These are phyloP conservation scores for Hemileccinum rubropunctum DNA, from an alignment of 768 basidiomycete genomes.

Conservation along the genomic window DNA sequence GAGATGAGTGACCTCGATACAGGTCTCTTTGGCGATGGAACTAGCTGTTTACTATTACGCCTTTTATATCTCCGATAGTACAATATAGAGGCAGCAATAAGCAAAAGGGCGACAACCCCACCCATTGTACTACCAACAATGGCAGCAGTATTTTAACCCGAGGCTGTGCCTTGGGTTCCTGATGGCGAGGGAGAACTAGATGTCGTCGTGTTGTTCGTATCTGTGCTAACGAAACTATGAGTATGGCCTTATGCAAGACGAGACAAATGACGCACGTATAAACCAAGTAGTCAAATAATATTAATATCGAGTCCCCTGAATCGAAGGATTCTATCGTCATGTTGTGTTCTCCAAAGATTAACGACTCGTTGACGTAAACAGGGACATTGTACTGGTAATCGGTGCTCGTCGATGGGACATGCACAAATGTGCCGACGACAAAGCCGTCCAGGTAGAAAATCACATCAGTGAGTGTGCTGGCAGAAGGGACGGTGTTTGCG, in stretches of 20 bases:
- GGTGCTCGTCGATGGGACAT: not conserved
- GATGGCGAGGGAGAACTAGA: not conserved
- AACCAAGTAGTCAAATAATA: conserved; percentile 19
- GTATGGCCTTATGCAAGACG: not conserved
- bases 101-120: not conserved
- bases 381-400: conserved; percentile 12
- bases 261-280: conserved; percentile 11
- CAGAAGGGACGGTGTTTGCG: not conserved
- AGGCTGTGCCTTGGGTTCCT: not conserved
- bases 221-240: conserved; percentile 7
- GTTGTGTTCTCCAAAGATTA: conserved; percentile 3
- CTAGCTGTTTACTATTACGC: not conserved
- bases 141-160: not conserved
- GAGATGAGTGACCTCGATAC: not conserved
- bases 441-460: conserved; percentile 8
- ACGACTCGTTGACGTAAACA: conserved; percentile 10
- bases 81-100: not conserved
- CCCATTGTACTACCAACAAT: conserved; percentile 10
- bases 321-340: conserved; percentile 8
- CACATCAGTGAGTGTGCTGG: not conserved
- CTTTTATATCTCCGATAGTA: conserved; percentile 2
- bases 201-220: not conserved
- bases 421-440: not conserved
- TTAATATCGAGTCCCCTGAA: not conserved
- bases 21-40: not conserved